These are phyloP conservation scores for Vairimorpha necatrix DNA, from an alignment of 371 early-diverging fungal genomes.

Conservation along the genomic window DNA sequence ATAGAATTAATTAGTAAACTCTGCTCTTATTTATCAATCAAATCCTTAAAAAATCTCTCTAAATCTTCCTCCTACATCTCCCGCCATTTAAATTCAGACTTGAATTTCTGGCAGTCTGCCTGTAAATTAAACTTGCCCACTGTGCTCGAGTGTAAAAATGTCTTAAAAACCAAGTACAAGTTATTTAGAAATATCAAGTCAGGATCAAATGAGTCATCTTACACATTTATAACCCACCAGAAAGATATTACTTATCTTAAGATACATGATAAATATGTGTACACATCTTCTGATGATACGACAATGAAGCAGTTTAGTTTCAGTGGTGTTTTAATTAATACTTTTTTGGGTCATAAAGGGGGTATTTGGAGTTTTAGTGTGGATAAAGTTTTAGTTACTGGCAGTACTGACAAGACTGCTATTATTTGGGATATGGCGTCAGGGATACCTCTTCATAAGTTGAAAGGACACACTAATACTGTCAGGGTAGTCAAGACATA, in stretches of 20 bases:
- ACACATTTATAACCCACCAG: constrained; percentile 48
- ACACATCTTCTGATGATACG: constrained; percentile 58
- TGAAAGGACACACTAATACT: constrained; percentile 85
- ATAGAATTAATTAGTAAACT: constrained; percentile 40
- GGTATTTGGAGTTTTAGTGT: constrained; percentile 92
- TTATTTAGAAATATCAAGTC: constrained; percentile 29
- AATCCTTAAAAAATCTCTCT: constrained; percentile 51
- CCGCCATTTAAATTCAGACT: constrained; percentile 36
- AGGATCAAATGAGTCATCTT: constrained; percentile 9
- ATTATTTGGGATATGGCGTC: constrained; percentile 85
- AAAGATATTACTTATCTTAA: constrained; percentile 46
- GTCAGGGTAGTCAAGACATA: constrained; percentile 82
- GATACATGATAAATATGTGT: constrained; percentile 19
- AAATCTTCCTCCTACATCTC: constrained; percentile 22
- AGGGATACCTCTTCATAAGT: constrained; percentile 76
- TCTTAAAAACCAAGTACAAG: constrained; percentile 39
- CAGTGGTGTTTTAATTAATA: constrained; percentile 68
- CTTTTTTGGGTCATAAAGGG: constrained; percentile 81
- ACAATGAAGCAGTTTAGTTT: constrained; percentile 53
- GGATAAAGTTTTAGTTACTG: constrained; percentile 78
- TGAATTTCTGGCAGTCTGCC: constrained; percentile 46
- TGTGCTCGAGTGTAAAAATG: constrained; percentile 36
- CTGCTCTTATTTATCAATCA: constrained; percentile 20
- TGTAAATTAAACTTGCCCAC: background rate
- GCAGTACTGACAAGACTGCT: constrained; percentile 90